Evolutionary conservation across 1,284 basidiomycete genomes (phyloP).

Genomic region (Farysia itapuensis): DNA sequence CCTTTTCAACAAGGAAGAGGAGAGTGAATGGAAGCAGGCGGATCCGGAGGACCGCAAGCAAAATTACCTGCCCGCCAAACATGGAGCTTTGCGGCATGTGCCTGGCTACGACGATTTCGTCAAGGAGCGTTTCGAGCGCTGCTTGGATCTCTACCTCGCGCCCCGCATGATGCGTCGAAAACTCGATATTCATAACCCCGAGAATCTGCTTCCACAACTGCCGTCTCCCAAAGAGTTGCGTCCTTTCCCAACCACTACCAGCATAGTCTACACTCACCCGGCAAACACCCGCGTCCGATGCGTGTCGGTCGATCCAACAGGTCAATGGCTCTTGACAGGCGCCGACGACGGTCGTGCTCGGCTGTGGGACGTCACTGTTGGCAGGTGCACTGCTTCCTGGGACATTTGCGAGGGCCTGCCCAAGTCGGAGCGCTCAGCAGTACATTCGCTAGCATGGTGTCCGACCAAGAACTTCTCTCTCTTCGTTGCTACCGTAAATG

Average conservation of each 20-base stretch:
- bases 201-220: conserved; percentile 89
- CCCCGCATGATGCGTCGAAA: conserved; percentile 70
- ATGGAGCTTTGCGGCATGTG: conserved; percentile 80
- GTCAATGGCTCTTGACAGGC: conserved; percentile 87
- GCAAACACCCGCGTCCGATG: conserved; percentile 71
- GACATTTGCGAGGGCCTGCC: conserved; percentile 64
- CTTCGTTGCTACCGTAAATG: conserved; percentile 69
- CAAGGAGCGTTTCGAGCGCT: conserved; percentile 89
- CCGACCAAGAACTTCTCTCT: conserved; percentile 80
- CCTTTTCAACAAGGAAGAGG: conserved; percentile 84
- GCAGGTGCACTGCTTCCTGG: conserved; percentile 87
- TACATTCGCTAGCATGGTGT: conserved; percentile 90
- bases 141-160: conserved; percentile 94
- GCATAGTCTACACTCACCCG: conserved; percentile 73
- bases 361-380: conserved; percentile 92
- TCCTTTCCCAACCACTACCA: conserved; percentile 88
- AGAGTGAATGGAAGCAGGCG: conserved; percentile 77
- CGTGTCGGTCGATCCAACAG: conserved; percentile 80
- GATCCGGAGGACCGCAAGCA: conserved; percentile 90
- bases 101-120: conserved; percentile 90
- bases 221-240: conserved; percentile 87
- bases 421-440: conserved; percentile 59
- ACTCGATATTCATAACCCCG: conserved; percentile 65
- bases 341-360: conserved; percentile 85
- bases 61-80: conserved; percentile 86